Conservation (phyloP, 768 basidiomycete species). For the Tephrocybe sp. region DNA sequence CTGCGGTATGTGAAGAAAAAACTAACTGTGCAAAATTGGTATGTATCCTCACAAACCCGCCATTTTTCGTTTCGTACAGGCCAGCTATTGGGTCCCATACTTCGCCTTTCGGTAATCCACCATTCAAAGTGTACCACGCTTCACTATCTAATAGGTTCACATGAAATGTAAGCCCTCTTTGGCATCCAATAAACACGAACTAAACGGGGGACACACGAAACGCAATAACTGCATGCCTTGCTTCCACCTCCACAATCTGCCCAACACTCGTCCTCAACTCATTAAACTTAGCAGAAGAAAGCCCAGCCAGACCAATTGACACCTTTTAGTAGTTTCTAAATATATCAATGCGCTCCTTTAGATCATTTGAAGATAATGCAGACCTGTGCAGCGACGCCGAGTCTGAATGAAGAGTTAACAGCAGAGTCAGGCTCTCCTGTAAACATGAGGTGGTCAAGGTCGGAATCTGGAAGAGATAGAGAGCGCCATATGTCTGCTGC, state of each 20-base stretch:
- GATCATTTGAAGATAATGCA: slow-evolving; percentile 7
- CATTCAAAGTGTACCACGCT: slow-evolving; percentile 48
- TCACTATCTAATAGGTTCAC: slow-evolving; percentile 51
- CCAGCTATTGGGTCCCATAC: slow-evolving; percentile 54
- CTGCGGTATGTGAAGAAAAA: neutral
- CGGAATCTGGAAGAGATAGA: slow-evolving; percentile 36
- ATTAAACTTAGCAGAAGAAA: slow-evolving; percentile 54
- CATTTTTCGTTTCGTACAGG: slow-evolving; percentile 51
- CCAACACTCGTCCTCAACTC: slow-evolving; percentile 41
- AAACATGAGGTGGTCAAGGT: slow-evolving; percentile 36
- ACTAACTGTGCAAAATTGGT: slow-evolving; percentile 66
- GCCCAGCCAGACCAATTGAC: slow-evolving; percentile 48
- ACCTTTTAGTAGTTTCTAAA: slow-evolving; percentile 30
- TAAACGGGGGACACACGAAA: slow-evolving; percentile 39
- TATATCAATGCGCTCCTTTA: neutral
- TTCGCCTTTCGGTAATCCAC: slow-evolving; percentile 26
- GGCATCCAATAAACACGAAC: too few species aligned
- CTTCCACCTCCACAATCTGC: slow-evolving; percentile 52
- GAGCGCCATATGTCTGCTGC: slow-evolving; percentile 38
- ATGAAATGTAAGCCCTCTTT: too few species aligned
- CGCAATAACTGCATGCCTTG: slow-evolving; percentile 54
- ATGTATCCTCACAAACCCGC: slow-evolving; percentile 52
- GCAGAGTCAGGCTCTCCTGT: slow-evolving; percentile 38
- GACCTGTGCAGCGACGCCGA: slow-evolving; percentile 57
- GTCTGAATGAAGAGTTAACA: slow-evolving; percentile 53